phyloP scores from a whole-genome alignment of 805 yeast genomes.

The Candida nitratophila region DNA sequence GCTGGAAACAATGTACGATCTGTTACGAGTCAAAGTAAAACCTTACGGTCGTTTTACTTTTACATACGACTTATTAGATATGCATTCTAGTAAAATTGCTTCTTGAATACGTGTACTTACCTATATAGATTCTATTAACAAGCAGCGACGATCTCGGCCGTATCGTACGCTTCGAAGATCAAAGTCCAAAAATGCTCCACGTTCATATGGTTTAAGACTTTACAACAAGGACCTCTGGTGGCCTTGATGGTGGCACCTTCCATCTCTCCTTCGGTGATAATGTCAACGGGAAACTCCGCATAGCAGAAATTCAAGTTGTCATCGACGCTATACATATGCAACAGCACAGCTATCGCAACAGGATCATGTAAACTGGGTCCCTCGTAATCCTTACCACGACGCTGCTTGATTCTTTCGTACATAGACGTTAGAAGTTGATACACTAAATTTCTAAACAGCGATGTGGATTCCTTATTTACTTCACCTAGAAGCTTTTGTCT shows the following conservation, averaged over 20 bases:
- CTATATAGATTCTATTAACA: too few species aligned
- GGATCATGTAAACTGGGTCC: conserved; percentile 87
- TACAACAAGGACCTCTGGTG: conserved; percentile 24
- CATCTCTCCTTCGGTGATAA: conserved; percentile 17
- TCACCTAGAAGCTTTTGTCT: conserved; percentile 31
- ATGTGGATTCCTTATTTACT: conserved; percentile 27
- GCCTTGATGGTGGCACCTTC: conserved; percentile 19
- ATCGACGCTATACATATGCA: conserved; percentile 35
- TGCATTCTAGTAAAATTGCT: too few species aligned
- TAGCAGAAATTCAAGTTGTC: conserved; percentile 15
- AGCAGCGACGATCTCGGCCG: too few species aligned
- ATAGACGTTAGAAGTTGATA: conserved; percentile 48
- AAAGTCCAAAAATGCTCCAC: conserved; percentile 39
- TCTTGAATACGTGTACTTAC: too few species aligned
- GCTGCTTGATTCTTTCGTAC: conserved; percentile 34
- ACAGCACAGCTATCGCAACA: conserved; percentile 53
- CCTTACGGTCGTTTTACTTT: too few species aligned
- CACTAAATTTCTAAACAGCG: conserved; percentile 46
- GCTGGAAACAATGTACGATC: too few species aligned
- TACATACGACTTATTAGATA: too few species aligned
- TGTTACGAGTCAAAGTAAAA: too few species aligned
- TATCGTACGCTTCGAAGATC: conserved; percentile 29
- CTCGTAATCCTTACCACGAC: conserved; percentile 30
- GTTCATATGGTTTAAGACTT: conserved; percentile 33
- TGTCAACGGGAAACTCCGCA: conserved; percentile 11